Conservation (phyloP, 129 eudicot genomes). For the Helianthus annuus region HanXRQr2.0-SUNRISE NC_035433.2:60369437-60369936, state of each 20-base stretch:
- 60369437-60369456: conserved; percentile 91
- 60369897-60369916: conserved; percentile 58
- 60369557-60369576: conserved; percentile 80
- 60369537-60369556: conserved; percentile 76
- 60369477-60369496: conserved; percentile 75
- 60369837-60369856: conserved; percentile 52
- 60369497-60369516: conserved; percentile 69
- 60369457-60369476: conserved; percentile 81
- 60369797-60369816: conserved; percentile 53
- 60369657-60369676: conserved; percentile 73
- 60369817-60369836: conserved; percentile 53
- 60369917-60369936: conserved; percentile 69
- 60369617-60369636: conserved; percentile 75
- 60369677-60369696: conserved; percentile 69
- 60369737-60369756: conserved; percentile 78
- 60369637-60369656: conserved; percentile 61
- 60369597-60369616: conserved; percentile 58
- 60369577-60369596: conserved; percentile 63
- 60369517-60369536: conserved; percentile 78
- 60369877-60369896: conserved; percentile 61
- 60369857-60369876: conserved; percentile 74
- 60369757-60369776: conserved; percentile 70
- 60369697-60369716: conserved; percentile 62
- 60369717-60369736: conserved; percentile 69
- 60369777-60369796: conserved; percentile 69